phyloP scores from a whole-genome alignment of 148 eudicot genomes.

The Oxyria digyna region DNA sequence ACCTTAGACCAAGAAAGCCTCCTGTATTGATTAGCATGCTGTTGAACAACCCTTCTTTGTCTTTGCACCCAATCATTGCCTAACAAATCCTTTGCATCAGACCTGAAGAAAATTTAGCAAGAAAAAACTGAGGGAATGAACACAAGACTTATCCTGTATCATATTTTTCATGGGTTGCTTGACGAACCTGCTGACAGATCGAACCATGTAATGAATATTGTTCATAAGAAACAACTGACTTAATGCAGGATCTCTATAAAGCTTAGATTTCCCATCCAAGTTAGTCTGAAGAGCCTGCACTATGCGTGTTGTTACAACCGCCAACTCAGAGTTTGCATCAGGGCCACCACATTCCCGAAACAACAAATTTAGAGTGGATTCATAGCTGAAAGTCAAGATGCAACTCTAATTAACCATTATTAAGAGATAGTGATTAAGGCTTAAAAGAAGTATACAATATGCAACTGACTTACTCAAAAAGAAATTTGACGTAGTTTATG shows the following conservation, averaged over 20 bases:
- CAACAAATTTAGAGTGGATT: slow-evolving; percentile 68
- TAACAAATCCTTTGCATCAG: slow-evolving; percentile 87
- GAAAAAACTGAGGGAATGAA: neutral
- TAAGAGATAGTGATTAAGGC: neutral
- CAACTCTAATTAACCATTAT: neutral
- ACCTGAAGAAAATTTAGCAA: slow-evolving; percentile 26
- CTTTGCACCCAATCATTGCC: slow-evolving; percentile 99
- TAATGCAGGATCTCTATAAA: slow-evolving; percentile 74
- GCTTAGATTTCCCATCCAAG: slow-evolving; percentile 89
- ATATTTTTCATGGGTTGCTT: neutral
- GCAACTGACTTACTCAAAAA: slow-evolving; percentile 69
- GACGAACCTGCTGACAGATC: slow-evolving; percentile 85
- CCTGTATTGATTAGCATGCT: slow-evolving; percentile 96
- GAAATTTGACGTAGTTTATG: slow-evolving; percentile 88
- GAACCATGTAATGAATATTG: slow-evolving; percentile 88
- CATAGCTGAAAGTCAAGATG: slow-evolving; percentile 39
- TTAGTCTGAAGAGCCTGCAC: slow-evolving; percentile 88
- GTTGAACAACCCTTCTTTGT: slow-evolving; percentile 91
- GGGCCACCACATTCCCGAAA: slow-evolving; percentile 49
- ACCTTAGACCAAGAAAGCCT: slow-evolving; percentile 96
- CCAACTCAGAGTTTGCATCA: slow-evolving; percentile 48
- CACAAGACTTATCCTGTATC: neutral
- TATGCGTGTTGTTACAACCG: slow-evolving; percentile 54
- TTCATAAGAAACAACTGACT: slow-evolving; percentile 92
- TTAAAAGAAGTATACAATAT: neutral